Percentiles rank a stretch among this genome's conserved stretches.
Conservation (phyloP, 176 grass and related monocot genomes). For the bread wheat (Triticum aestivum) region DNA sequence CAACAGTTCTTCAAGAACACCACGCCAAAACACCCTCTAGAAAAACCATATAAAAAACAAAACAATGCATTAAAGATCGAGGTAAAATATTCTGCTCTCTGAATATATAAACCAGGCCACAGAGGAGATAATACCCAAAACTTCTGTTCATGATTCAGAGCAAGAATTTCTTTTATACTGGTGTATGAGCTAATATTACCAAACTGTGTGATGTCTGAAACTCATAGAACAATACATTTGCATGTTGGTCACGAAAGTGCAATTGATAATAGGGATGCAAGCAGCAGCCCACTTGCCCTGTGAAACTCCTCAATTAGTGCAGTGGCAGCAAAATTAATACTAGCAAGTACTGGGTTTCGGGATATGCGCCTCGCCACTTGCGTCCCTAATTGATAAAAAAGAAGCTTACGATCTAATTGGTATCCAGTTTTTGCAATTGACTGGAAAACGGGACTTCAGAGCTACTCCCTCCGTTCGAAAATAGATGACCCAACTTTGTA, state of each 20-base stretch:
- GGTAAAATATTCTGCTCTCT: background rate
- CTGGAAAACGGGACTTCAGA: no score
- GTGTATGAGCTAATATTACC: background rate
- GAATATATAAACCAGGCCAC: background rate
- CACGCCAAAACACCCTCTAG: conserved; percentile 92
- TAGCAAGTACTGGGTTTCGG: no score
- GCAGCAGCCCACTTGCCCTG: no score
- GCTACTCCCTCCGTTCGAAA: no score
- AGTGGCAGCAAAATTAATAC: no score
- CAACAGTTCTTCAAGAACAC: conserved; percentile 87
- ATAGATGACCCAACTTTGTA: no score
- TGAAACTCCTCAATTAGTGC: no score
- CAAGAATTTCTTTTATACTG: background rate
- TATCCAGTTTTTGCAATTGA: background rate
- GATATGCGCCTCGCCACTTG: no score
- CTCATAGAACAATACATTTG: background rate
- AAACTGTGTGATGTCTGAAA: background rate
- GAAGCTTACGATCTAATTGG: background rate
- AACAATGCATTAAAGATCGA: background rate
- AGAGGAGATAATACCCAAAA: background rate
- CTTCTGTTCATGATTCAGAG: background rate
- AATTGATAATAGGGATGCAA: background rate
- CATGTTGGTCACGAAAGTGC: background rate
- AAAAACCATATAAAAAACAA: conserved; percentile 16
- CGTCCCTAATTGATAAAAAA: background rate